Evolutionary conservation across 148 eudicot species (phyloP).

Genomic region (Drosera capensis): DNA sequence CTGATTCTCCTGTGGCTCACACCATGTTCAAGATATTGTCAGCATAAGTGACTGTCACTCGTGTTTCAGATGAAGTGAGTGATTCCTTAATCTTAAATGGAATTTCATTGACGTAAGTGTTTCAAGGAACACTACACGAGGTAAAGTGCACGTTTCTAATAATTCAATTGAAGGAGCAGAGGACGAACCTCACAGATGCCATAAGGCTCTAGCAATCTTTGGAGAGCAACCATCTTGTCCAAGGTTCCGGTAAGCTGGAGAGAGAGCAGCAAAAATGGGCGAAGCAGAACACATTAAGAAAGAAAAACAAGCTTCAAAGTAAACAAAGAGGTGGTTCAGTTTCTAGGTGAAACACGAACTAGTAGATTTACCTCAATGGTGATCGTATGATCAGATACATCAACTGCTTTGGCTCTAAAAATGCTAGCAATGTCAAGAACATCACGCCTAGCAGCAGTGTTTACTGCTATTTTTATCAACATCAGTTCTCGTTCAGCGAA

Average conservation of each 20-base stretch:
- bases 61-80: no score
- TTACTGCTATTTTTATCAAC: slow-evolving; percentile 85
- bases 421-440: slow-evolving; percentile 89
- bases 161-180: not conserved
- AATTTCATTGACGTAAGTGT: no score
- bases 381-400: slow-evolving; percentile 89
- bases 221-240: slow-evolving; percentile 83
- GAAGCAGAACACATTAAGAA: not conserved
- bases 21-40: no score
- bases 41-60: no score
- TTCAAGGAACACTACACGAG: no score
- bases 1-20: no score
- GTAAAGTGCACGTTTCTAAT: no score
- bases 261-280: not conserved
- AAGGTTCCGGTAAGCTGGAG: slow-evolving; percentile 66
- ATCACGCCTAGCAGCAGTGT: slow-evolving; percentile 68
- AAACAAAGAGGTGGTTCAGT: not conserved
- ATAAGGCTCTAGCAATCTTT: slow-evolving; percentile 71
- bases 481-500: slow-evolving; percentile 93
- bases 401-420: slow-evolving; percentile 87
- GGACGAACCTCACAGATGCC: slow-evolving; percentile 88
- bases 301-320: not conserved
- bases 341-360: not conserved
- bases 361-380: slow-evolving; percentile 56
- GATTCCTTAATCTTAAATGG: no score